These are phyloP conservation scores for Coemansia sp. DNA, from an alignment of 192 early-diverging fungal genomes.

Conservation along the genomic window DNA sequence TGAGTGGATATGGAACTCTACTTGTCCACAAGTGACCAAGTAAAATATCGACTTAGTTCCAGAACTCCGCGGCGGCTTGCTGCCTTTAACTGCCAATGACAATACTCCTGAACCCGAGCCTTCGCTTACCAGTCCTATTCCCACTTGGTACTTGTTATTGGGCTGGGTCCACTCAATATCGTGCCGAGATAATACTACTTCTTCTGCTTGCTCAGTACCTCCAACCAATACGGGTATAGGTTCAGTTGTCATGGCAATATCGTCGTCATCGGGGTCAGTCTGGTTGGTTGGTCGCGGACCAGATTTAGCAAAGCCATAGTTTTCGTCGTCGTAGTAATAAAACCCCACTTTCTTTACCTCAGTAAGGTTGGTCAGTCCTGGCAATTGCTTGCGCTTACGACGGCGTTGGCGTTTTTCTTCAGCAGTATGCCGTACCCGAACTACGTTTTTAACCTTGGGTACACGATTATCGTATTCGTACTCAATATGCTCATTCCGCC, in stretches of 20 bases:
- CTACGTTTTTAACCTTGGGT: constrained; percentile 41
- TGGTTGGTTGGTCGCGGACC: constrained; percentile 6
- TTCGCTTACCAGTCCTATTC: constrained; percentile 21
- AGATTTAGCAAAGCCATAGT: constrained; percentile 38
- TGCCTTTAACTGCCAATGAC: constrained; percentile 26
- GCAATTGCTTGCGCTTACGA: constrained; percentile 10
- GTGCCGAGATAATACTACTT: constrained; percentile 29
- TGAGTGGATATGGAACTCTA: constrained; percentile 30
- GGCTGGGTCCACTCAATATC: constrained; percentile 33
- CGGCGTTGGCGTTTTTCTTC: constrained; percentile 45
- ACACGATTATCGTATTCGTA: constrained; percentile 38
- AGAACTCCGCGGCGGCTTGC: constrained; percentile 29
- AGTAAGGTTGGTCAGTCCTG: constrained; percentile 23
- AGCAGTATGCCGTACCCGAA: constrained; percentile 45
- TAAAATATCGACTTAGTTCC: constrained; percentile 22
- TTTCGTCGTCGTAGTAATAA: constrained; percentile 49
- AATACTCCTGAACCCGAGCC: constrained; percentile 27
- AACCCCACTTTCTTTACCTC: constrained; percentile 34
- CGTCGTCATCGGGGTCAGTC: constrained; percentile 35
- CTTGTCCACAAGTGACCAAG: constrained; percentile 37
- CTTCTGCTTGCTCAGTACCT: constrained; percentile 13
- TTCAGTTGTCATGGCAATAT: constrained; percentile 21
- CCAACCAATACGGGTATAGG: constrained; percentile 12
- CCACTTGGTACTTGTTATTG: constrained; percentile 22
- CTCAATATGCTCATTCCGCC: constrained; percentile 54